These are phyloP conservation scores for Ambrosia artemisiifolia DNA, from an alignment of 129 eudicot species.

Conservation along the genomic window DNA sequence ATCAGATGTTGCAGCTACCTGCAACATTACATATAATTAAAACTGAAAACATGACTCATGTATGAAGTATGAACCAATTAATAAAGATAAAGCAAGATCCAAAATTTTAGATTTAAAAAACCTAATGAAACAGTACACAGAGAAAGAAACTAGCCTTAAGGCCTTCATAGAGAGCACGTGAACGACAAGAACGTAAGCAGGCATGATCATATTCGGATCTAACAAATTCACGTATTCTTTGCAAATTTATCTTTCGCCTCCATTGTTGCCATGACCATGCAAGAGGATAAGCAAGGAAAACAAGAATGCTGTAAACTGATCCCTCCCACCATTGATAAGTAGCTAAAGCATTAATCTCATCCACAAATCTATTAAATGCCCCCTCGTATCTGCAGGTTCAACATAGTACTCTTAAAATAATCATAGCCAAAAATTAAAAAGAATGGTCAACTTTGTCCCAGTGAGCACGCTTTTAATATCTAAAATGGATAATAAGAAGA, in stretches of 20 bases:
- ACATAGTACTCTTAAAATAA: background rate
- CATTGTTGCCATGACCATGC: conserved; percentile 99
- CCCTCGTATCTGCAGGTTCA: conserved; percentile 76
- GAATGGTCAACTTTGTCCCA: background rate
- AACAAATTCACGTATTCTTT: conserved; percentile 85
- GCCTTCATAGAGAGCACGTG: conserved; percentile 98
- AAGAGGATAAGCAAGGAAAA: conserved; percentile 83
- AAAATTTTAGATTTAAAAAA: background rate
- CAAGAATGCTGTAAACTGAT: conserved; percentile 62
- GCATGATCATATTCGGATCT: conserved; percentile 98
- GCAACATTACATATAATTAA: conserved; percentile 8
- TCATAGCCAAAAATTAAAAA: background rate
- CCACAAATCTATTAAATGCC: conserved; percentile 84
- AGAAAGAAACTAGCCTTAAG: conserved; percentile 57
- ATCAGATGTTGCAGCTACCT: conserved; percentile 96
- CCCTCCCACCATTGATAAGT: conserved; percentile 99
- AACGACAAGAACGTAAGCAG: conserved; percentile 94
- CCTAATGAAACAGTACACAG: background rate
- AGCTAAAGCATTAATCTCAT: conserved; percentile 77
- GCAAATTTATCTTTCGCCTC: conserved; percentile 83
- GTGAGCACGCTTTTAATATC: background rate
- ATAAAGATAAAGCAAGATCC: background rate
- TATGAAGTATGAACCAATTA: background rate
- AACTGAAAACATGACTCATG: background rate
- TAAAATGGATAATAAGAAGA: background rate